These are phyloP conservation scores for Backusella parvicylindrica DNA, from an alignment of 192 early-diverging fungal genomes.

Conservation along the genomic window DNA sequence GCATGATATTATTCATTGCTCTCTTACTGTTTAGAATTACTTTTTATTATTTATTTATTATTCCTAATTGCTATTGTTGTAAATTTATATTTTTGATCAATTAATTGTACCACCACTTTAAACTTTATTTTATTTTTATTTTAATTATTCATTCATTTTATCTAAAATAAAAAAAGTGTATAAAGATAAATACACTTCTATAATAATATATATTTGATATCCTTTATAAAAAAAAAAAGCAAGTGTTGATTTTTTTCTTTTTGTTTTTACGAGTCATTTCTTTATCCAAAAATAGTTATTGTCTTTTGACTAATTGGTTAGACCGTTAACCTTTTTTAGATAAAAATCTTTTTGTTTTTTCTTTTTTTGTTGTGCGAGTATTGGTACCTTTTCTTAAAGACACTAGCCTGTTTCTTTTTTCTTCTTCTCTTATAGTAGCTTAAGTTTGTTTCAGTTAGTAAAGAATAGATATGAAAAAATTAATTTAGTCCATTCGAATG, in stretches of 20 bases:
- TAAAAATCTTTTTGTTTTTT: background rate
- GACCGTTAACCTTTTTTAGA: background rate
- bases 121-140: background rate
- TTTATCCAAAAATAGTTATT: background rate
- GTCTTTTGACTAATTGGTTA: background rate
- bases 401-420: background rate
- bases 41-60: background rate
- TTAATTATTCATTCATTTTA: background rate
- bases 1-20: background rate
- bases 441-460: background rate
- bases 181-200: background rate
- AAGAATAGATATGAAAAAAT: background rate
- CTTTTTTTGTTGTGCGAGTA: background rate
- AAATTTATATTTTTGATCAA: slow-evolving; percentile 2
- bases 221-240: background rate
- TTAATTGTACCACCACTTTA: background rate
- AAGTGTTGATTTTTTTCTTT: background rate
- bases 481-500: background rate
- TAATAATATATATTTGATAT: background rate
- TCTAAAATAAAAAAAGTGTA: background rate
- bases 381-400: background rate
- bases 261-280: background rate
- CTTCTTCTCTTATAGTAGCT: background rate
- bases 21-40: background rate
- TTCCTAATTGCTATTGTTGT: background rate